A percentile compares a stretch with the other conserved stretches of the same genome.
phyloP scores from a whole-genome alignment of 129 eudicot genomes.

The Chrysanthemum makinoi region DNA sequence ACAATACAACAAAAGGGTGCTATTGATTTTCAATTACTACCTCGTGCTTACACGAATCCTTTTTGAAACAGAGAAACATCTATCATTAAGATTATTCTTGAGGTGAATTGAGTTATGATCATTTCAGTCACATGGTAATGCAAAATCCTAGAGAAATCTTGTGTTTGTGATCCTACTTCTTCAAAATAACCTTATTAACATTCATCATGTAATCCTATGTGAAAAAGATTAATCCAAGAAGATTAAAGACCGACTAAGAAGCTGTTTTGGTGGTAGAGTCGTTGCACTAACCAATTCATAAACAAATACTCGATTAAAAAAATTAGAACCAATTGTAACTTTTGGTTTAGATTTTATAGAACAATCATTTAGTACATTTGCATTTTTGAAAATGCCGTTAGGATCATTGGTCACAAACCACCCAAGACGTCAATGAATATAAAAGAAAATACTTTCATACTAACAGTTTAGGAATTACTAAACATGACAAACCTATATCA shows the following conservation, averaged over 20 bases:
- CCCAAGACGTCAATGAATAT: slow-evolving; percentile 98
- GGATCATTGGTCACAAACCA: slow-evolving; percentile 91
- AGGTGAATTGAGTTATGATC: slow-evolving; percentile 21
- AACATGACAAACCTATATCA: too few relatives aligned
- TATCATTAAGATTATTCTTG: slow-evolving; percentile 21
- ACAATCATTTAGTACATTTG: slow-evolving; percentile 46
- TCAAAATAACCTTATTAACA: slow-evolving; percentile 10
- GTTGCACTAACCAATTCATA: background rate
- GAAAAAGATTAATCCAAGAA: background rate
- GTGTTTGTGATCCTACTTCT: slow-evolving; percentile 1
- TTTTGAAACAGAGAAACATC: slow-evolving; percentile 29
- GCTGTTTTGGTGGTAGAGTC: background rate
- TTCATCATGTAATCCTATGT: slow-evolving; percentile 2
- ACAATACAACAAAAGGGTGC: slow-evolving; percentile 19
- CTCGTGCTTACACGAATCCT: slow-evolving; percentile 6
- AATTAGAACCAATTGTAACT: background rate
- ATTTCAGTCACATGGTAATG: slow-evolving; percentile 15
- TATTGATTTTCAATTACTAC: slow-evolving; percentile 20
- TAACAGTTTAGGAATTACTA: too few relatives aligned
- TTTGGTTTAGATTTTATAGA: background rate
- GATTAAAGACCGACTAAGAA: background rate
- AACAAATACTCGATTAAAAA: too few relatives aligned
- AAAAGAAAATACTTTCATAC: too few relatives aligned
- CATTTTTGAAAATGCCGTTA: slow-evolving; percentile 52
- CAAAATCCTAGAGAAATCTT: slow-evolving; percentile 1